These are phyloP conservation scores for Pinus taeda DNA, from an alignment of 75 land plant species.

Conservation along the genomic window DNA sequence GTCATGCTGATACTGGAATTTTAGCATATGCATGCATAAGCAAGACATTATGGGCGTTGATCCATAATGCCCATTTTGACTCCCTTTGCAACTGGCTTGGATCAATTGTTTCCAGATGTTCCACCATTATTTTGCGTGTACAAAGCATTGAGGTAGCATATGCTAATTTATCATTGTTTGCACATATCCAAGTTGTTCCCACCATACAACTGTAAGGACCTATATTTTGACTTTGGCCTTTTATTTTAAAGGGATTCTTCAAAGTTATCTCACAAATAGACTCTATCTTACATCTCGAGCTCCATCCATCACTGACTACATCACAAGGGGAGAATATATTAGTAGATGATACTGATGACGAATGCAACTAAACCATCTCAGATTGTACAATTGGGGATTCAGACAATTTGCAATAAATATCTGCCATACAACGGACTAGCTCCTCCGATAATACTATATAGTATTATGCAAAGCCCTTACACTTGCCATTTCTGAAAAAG, in stretches of 20 bases:
- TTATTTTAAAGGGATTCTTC: constrained; percentile 19
- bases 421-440: constrained; percentile 77
- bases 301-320: constrained; percentile 20
- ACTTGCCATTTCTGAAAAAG: too few relatives aligned
- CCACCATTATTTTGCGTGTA: constrained; percentile 74
- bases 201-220: constrained; percentile 25
- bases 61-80: constrained; percentile 89
- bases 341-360: constrained; percentile 42
- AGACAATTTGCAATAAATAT: constrained; percentile 63
- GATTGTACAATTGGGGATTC: constrained; percentile 21
- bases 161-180: constrained; percentile 43
- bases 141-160: constrained; percentile 55
- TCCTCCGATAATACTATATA: constrained; percentile 57
- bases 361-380: constrained; percentile 31
- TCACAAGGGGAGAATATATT: constrained; percentile 15
- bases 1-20: too few relatives aligned
- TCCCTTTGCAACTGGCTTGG: constrained; percentile 48
- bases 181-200: constrained; percentile 57
- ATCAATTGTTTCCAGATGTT: constrained; percentile 74
- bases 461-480: too few relatives aligned
- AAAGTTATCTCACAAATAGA: constrained; percentile 12
- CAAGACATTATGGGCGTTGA: constrained; percentile 85
- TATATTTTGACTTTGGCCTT: constrained; percentile 8
- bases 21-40: constrained; percentile 74
- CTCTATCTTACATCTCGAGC: constrained; percentile 14